phyloP scores from a whole-genome alignment of 1,284 basidiomycete genomes.

The Fomitopsis pinicola region DNA sequence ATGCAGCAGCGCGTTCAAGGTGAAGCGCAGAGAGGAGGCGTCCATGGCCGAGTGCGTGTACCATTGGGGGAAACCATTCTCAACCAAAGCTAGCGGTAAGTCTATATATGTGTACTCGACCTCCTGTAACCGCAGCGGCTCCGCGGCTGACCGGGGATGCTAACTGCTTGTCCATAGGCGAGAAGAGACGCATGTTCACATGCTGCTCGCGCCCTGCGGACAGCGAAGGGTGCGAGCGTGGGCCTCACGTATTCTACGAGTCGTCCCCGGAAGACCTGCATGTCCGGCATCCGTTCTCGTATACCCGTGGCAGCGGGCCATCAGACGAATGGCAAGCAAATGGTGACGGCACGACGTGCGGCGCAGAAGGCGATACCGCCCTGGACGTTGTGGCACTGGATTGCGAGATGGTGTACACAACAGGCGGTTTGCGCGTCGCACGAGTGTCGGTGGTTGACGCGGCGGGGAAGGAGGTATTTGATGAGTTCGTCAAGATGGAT shows the following conservation, averaged over 20 bases:
- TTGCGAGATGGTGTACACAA: slow-evolving; percentile 93
- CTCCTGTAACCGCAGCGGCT: not conserved
- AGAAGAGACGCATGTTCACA: slow-evolving; percentile 57
- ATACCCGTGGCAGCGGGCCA: slow-evolving; percentile 29
- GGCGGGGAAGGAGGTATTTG: slow-evolving; percentile 68
- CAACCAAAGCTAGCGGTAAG: slow-evolving; percentile 56
- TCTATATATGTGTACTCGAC: slow-evolving; percentile 1
- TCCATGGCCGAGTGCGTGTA: slow-evolving; percentile 59
- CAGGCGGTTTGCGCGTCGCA: slow-evolving; percentile 83
- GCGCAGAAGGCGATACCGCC: slow-evolving; percentile 32
- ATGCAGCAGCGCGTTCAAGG: slow-evolving; percentile 66
- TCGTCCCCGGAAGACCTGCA: slow-evolving; percentile 68
- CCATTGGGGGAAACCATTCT: slow-evolving; percentile 79
- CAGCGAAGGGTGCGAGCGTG: slow-evolving; percentile 60
- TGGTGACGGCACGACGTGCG: not conserved
- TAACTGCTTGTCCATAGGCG: slow-evolving; percentile 39
- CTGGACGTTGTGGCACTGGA: slow-evolving; percentile 81
- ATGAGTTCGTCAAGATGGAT: slow-evolving; percentile 79
- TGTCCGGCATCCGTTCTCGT: slow-evolving; percentile 68
- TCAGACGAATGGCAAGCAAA: slow-evolving; percentile 2
- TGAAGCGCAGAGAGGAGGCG: slow-evolving; percentile 53
- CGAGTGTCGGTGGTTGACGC: slow-evolving; percentile 85
- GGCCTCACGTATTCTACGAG: slow-evolving; percentile 78
- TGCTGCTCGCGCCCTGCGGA: slow-evolving; percentile 64
- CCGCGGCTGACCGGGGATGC: not conserved